Evolutionary conservation across 1,284 basidiomycete species (phyloP), one percentile per base, ranked within the genome.

Genomic region (Malassezia sympodialis): DNA sequence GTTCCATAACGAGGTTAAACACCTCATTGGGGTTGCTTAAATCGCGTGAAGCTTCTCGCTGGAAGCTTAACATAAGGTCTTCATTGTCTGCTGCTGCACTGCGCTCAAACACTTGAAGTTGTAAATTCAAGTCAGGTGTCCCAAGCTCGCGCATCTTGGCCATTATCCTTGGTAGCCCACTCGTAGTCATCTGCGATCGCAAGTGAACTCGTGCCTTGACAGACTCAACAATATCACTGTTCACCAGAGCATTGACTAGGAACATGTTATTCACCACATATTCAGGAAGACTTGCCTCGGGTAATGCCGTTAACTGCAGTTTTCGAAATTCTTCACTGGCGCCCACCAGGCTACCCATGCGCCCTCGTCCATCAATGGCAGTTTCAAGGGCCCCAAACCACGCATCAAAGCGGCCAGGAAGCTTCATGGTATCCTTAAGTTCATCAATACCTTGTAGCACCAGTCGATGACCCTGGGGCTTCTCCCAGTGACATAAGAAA

Each of bases 341-440:
- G 2, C 94, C 93, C 8, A 98, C 93, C 45, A 87, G 77, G 70
- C 87, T 93, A 2, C 93, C 93, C 89, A 96, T 93, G 74, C 84
- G 86, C 1, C 94, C 93, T 56, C 90, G 79, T 1, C 90, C 90
- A 42, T 83, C 82, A 12, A 96, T 80, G 4, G 83, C 83, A 34
- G 78, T 78, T 66, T 91, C 87, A 58, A 93, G 79, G 1, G 85
- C 84, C 61, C 84, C 84, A 75, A 98, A 87, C 91, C 90, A 96
- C 60, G 83, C 89, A 61, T 85, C 84, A 75, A 90, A 98, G 40
- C 82, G 79, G 15, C 69, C 69, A 31, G 69, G 69, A 31, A 65
- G 66, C 21, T 55, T 56, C 27, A 61, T 59, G 14, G 60, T 51
- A 10, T 55, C 57, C 43, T 71, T 66, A 49, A 74, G 59, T 30